phyloP scores from a whole-genome alignment of 2,329 filamentous ascomycete species.

The Neonectria ditissima region DNA sequence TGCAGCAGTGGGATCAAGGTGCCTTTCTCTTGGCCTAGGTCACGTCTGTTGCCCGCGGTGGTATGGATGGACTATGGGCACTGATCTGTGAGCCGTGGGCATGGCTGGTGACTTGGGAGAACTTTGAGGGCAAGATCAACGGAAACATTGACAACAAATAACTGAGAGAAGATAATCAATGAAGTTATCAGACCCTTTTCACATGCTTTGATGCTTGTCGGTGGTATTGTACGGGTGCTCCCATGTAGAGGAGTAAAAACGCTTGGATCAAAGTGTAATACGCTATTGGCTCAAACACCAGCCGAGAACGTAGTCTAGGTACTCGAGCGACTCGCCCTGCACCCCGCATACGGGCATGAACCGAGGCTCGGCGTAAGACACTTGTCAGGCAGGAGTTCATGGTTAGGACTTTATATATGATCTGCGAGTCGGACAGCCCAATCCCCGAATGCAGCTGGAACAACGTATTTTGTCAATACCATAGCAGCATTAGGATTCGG shows the following conservation, averaged over 20 bases:
- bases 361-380: constrained; percentile 32
- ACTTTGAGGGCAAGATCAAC: background rate
- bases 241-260: background rate
- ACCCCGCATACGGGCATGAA: constrained; percentile 33
- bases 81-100: background rate
- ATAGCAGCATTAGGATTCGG: background rate
- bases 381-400: background rate
- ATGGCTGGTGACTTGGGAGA: background rate
- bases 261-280: constrained; percentile 30
- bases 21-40: background rate
- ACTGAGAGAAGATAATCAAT: background rate
- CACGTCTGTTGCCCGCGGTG: background rate
- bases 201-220: background rate
- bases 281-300: constrained; percentile 31
- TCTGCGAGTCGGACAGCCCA: background rate
- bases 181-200: background rate
- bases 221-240: background rate
- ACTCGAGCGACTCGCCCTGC: constrained; percentile 7
- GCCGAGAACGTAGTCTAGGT: constrained; percentile 10
- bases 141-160: background rate
- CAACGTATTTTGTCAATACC: background rate
- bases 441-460: background rate
- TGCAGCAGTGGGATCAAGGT: background rate
- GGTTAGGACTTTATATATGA: background rate
- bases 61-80: background rate